Base-by-base conservation (phyloP, 495 filamentous ascomycete species). In the Aspergillus avenaceus region DNA sequence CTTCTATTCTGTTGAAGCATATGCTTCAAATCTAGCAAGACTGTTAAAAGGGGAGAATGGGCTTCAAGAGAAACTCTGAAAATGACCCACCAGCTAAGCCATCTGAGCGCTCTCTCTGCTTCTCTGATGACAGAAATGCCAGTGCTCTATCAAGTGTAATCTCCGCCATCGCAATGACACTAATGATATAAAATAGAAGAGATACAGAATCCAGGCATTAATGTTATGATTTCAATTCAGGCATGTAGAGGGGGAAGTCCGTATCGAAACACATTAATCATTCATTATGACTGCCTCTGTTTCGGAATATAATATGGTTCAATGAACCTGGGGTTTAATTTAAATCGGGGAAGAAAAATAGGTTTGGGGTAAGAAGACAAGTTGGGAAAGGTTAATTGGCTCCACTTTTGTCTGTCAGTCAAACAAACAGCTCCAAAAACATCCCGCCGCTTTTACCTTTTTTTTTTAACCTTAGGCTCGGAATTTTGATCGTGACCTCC, bases 1-100 rank as follows among this genome's bases (percentile, higher is more conserved):
- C 69, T 75, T 45, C 75, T 76, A 58, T 83, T 83, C 42, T 83
- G 75, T 29, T 80, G 76, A 26, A 86, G 73, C 43, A 88, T 77
- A 52, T 81, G 73, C 57, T 79, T 84, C 43, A 90, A 63, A 61
- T 84, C 81, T 78, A 58, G 47, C 9, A 28, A 21, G 34, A n/a
- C n/a, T 16, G 47, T 64, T 54, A 64, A 50, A 27, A 26, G 24
- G 22, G 21, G 50, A 53, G n/a, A 26, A 32, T 18, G 24, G 5
- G 22, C 28, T n/a, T n/a, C n/a, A n/a, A n/a, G 37, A 55, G 46
- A 52, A 28, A n/a, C 23, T 38, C 36, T 34, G 41, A 54, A 36
- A 27, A 36, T 43, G 43, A 54, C 64, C 45, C 57, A 82, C 80
- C 77, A 64, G 71, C 67, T 47, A 84, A 53, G 16, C 75, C 81